Base-by-base conservation (phyloP, 257 asterid genomes). In the Coffea eugenioides region DNA sequence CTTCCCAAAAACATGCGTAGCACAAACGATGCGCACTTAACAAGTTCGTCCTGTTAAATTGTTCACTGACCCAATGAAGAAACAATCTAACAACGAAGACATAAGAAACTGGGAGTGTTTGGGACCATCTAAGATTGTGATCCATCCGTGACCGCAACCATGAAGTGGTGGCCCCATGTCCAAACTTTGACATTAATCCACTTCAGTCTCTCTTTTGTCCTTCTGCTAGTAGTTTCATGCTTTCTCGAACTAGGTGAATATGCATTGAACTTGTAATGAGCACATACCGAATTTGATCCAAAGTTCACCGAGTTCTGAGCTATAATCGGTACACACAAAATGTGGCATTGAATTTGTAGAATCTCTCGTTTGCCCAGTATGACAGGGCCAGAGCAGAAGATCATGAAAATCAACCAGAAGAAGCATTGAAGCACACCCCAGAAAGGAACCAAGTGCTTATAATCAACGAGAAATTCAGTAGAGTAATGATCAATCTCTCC, bases 401-500 rank as follows among this genome's bases (percentile, higher is more conserved):
- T 14, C 43, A 76, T 76, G 81, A 76, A 31, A 74, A 75, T 70
- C 78, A 69, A 48, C 20, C 36, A 8, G 45, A 27, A 39, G 76
- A 80, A n/a, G 59, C 71, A 20, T 62, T 39, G 69, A 48, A 69
- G 5, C 54, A 65, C 41, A 46, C 27, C 81, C 25, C 59, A 21
- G 69, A 21, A 71, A 62, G 61, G 67, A 52, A 79, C 23, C 67
- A 18, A 75, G 25, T 61, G 12, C 25, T 82, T 36, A 74, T 84
- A 69, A 69, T 77, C 59, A 80, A 80, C 77, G 84, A 79, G 20
- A 77, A 90, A n/a, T 68, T 46, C 74, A 80, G 34, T 76, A 69
- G 76, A 87, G 91, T 89, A 82, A 85, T 67, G 48, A 71, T 69
- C 67, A 43, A 49, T 43, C 10, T 51, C 59, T 41, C 73, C 43